phyloP scores from a whole-genome alignment of 495 filamentous ascomycete genomes.

The Lasiosphaeria ovina region DNA sequence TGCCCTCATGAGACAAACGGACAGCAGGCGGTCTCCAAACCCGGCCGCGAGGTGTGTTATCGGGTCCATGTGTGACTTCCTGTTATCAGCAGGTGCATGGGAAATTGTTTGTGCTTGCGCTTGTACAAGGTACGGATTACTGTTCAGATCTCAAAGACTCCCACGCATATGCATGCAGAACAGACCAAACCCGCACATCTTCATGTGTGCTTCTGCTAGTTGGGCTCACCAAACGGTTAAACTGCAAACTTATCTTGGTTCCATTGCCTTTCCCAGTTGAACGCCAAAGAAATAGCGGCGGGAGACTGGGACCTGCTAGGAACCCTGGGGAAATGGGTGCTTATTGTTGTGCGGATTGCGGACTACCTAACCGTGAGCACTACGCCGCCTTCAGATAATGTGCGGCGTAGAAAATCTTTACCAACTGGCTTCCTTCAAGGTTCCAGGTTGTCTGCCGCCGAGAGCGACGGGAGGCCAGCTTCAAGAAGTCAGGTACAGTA shows the following conservation, averaged over 20 bases:
- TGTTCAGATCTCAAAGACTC: too few species aligned
- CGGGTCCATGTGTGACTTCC: constrained; percentile 6
- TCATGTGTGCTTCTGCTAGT: too few species aligned
- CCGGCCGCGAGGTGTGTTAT: background rate
- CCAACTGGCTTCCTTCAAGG: too few species aligned
- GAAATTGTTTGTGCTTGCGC: background rate
- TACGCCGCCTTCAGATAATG: background rate
- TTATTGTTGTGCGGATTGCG: background rate
- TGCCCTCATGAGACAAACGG: background rate
- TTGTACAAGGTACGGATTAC: background rate
- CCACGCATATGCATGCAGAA: too few species aligned
- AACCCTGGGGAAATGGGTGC: background rate
- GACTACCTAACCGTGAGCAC: background rate
- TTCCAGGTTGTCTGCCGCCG: too few species aligned
- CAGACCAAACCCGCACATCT: too few species aligned
- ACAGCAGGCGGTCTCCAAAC: background rate
- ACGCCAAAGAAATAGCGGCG: too few species aligned
- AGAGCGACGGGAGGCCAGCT: too few species aligned
- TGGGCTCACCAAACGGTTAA: too few species aligned
- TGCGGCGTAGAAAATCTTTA: background rate
- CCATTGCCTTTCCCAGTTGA: too few species aligned
- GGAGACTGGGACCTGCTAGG: background rate
- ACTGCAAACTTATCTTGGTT: too few species aligned
- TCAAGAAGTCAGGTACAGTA: too few species aligned
- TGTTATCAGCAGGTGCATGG: background rate